Evolutionary conservation across 345 rosid genomes (phyloP).

Genomic region (Streptanthus diversifolius): DNA sequence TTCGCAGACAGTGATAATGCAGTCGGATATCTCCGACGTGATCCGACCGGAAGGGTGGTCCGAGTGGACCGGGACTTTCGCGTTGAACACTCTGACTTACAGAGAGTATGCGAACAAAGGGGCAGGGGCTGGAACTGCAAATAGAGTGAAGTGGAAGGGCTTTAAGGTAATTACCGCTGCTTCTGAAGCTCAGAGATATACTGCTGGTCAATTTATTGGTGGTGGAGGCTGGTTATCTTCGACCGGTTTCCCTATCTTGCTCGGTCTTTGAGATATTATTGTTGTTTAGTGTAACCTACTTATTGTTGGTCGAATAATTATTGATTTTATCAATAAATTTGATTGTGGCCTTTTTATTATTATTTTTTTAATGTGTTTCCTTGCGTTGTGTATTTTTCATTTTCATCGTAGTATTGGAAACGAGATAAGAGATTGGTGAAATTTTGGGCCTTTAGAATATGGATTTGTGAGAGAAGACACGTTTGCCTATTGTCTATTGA

Average conservation of each 20-base stretch:
- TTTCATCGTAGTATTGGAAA: background rate
- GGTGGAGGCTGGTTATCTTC: slow-evolving; percentile 66
- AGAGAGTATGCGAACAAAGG: slow-evolving; percentile 73
- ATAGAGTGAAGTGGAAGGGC: slow-evolving; percentile 74
- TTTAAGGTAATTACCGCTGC: slow-evolving; percentile 51
- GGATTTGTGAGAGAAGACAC: too few relatives aligned
- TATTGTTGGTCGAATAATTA: background rate
- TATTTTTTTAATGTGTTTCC: background rate
- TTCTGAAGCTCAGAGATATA: slow-evolving; percentile 55
- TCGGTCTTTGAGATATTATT: slow-evolving; percentile 41
- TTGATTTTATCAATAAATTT: background rate
- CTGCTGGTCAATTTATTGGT: slow-evolving; percentile 54
- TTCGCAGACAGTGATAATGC: slow-evolving; percentile 87
- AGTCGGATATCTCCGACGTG: slow-evolving; percentile 55
- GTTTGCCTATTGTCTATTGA: too few relatives aligned
- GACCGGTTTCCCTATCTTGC: slow-evolving; percentile 76
- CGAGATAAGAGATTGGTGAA: background rate
- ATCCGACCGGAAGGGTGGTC: slow-evolving; percentile 72
- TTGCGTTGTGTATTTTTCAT: background rate
- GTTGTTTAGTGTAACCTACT: background rate
- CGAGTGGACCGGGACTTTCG: slow-evolving; percentile 73
- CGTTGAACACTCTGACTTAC: slow-evolving; percentile 58
- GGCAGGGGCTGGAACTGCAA: slow-evolving; percentile 65
- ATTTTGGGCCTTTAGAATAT: background rate
- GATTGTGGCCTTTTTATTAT: too few relatives aligned